Base-by-base conservation (phyloP, 371 early-diverging fungal species). In the Mortierella sp. region DNA sequence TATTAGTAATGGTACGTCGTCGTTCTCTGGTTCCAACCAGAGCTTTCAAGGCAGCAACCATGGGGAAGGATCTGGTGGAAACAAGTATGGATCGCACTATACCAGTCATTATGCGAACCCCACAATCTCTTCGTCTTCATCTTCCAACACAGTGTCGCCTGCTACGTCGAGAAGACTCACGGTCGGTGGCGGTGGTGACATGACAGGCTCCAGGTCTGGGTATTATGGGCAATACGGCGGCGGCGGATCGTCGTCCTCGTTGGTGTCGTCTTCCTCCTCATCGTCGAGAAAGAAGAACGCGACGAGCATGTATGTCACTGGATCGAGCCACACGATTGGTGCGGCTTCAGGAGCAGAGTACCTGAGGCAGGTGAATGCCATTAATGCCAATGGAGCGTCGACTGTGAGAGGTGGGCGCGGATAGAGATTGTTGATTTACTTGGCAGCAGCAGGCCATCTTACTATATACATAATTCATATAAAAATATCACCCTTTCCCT, bases 251-350 rank as follows among this genome's bases (percentile, higher is more conserved):
- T 19, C 58, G 43, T n/a, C 37, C 26, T 53, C 60, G 44, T 19
- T 21, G 17, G 44, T 44, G 4, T 8, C n/a, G 3, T 44, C 44
- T 14, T 44, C 44, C n/a, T n/a, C 60, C 28, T 24, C 42, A 43
- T 53, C 60, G 11, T 61, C 70, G 8, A 48, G 71, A 27, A 70
- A 70, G 64, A 63, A 63, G 64, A 63, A 63, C 23, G 34, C 64
- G 17, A 43, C 70, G 28, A 70, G 71, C 31, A 59, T 70, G 64
- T 70, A 70, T 55, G 71, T 50, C 27, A 50, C 68, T 26, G 73
- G 68, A n/a, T 70, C 71, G 28, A 72, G 60, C 26, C 50, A 66
- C 17, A 72, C 72, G 21, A 66, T 72, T 41, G 62, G 72, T 9
- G 58, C 42, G 8, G 31, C 70, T 6, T 42, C 62, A 6, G 53